Base-by-base conservation (phyloP, 805 yeast genomes). In the Metschnikowia proteae region DNA sequence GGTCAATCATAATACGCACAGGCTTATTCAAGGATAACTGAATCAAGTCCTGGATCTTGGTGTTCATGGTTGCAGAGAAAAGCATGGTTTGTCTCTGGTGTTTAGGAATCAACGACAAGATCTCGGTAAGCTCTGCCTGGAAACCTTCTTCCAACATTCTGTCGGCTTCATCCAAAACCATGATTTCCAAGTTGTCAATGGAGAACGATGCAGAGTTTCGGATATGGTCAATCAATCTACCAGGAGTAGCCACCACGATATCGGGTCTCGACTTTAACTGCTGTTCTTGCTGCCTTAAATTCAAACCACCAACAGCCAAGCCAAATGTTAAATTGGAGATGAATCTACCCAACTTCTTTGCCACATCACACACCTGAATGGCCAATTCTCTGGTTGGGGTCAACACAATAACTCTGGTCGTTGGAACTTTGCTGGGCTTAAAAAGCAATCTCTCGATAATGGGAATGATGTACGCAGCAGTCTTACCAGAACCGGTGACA, bases 61-160 rank as follows among this genome's bases (percentile, higher is more conserved):
- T 88, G 67, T 90, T 94, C 98, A 94, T 94, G 6, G 99, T 94
- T 40, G 99, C 99, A 32, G 99, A 94, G 61, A 91, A 94, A 59
- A 94, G 73, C 73, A 94, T 71, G 0, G 97, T 92, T 70, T 94
- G 99, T 66, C 98, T 83, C 69, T 88, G 88, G 44, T 83, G 80
- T 56, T 70, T 72, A 28, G 99, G 99, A 55, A 95, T 75, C 47
- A 92, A 74, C 10, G 86, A 79, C 68, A 94, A 78, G 51, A 94
- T 92, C 66, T 94, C 99, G 17, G 89, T 85, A 57, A 94, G 75
- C 69, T 94, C 99, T 46, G 83, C 88, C 68, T 91, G 97, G 81
- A 94, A 94, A 63, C 99, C 99, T 70, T 94, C 99, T 66, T 94
- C 99, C 59, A 94, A 78, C 98, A 94, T 94, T 74, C 99, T 83